Evolutionary conservation across 1,284 basidiomycete species (phyloP).

Genomic region (Flammula alnicola): DNA sequence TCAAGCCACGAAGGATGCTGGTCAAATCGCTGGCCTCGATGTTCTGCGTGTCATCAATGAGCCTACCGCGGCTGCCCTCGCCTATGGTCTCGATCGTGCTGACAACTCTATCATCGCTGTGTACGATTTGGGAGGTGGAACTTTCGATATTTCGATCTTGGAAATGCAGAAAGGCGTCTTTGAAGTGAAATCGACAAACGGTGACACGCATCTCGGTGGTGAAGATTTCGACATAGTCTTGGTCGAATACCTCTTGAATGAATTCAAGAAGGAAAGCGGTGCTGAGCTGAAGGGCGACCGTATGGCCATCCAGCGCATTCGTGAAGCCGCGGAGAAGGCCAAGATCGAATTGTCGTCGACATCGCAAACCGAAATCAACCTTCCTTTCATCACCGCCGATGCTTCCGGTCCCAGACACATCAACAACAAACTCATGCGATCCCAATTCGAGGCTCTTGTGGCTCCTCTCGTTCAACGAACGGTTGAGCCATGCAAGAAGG

Average conservation of each 20-base stretch:
- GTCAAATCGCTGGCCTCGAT: constrained; percentile 95
- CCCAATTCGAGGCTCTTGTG: constrained; percentile 91
- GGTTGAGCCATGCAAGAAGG: constrained; percentile 98
- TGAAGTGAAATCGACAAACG: constrained; percentile 99
- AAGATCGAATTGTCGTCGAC: constrained; percentile 98
- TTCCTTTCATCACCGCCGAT: constrained; percentile 97
- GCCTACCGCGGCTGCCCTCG: constrained; percentile 96
- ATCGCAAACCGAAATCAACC: constrained; percentile 92
- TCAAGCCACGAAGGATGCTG: constrained; percentile 98
- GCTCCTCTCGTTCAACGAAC: constrained; percentile 87
- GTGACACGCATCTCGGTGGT: constrained; percentile 98
- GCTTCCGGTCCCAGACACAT: constrained; percentile 96
- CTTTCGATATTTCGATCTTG: constrained; percentile 97
- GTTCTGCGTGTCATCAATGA: constrained; percentile 99
- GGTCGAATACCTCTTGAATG: constrained; percentile 85
- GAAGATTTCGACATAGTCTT: constrained; percentile 97
- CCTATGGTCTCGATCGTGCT: constrained; percentile 89
- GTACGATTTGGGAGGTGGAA: constrained; percentile 95
- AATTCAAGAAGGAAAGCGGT: constrained; percentile 95
- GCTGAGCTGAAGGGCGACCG: constrained; percentile 85
- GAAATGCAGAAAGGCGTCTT: constrained; percentile 99
- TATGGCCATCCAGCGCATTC: constrained; percentile 99
- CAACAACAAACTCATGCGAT: constrained; percentile 87
- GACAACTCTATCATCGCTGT: constrained; percentile 93
- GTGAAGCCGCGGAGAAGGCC: constrained; percentile 98